Conservation (phyloP, 1,139 yeast species). For the Kurtzmaniella quercitrusa region DNA sequence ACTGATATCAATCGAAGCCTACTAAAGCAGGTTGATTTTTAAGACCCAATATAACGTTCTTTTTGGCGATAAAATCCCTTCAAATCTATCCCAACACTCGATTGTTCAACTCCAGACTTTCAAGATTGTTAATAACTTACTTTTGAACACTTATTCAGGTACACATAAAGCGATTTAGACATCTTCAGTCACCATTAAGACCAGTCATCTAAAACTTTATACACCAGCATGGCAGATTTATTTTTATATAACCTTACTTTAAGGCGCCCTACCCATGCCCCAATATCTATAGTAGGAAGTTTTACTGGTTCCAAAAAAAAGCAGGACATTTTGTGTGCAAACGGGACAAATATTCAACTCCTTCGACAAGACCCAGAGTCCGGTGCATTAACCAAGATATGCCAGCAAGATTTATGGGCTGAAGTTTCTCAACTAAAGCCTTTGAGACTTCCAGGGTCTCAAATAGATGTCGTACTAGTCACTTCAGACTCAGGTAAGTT, state of each 20-base stretch:
- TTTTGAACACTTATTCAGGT: no score
- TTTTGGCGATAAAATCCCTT: no score
- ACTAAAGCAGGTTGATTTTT: no score
- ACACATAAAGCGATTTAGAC: no score
- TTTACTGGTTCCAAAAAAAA: conserved; percentile 53
- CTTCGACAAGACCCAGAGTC: conserved; percentile 49
- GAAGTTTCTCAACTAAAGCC: conserved; percentile 51
- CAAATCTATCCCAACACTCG: no score
- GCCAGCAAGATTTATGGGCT: conserved; percentile 53
- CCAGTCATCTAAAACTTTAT: no score
- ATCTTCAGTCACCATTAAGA: no score
- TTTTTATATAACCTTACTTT: conserved; percentile 7
- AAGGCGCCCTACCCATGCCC: conserved; percentile 5
- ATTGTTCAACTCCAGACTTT: no score
- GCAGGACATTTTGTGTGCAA: conserved; percentile 65
- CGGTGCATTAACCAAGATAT: conserved; percentile 48
- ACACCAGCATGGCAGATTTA: background rate
- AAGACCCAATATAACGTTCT: no score
- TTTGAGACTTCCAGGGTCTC: conserved; percentile 50
- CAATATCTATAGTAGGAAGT: conserved; percentile 46
- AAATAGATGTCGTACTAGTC: conserved; percentile 57
- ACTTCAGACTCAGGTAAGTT: conserved; percentile 82
- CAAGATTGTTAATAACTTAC: no score
- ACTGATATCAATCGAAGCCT: no score
- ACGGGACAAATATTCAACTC: conserved; percentile 50